Evolutionary conservation across 2,329 filamentous ascomycete genomes (phyloP).

Genomic region (Balansia obtecta): DNA sequence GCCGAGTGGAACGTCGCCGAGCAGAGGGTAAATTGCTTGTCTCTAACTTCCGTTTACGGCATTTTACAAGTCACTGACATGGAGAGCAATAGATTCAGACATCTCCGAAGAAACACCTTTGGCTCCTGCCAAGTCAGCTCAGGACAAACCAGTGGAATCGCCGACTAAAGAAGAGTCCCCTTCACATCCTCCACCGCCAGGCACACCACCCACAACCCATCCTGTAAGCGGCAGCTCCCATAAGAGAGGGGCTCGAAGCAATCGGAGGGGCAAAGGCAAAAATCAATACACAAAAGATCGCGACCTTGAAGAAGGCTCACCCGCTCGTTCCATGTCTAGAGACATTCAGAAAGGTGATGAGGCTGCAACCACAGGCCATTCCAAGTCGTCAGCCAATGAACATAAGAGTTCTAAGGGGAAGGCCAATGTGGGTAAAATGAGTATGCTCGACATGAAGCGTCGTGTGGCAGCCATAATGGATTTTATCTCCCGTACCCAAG

Average conservation of each 20-base stretch:
- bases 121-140: slow-evolving; percentile 23
- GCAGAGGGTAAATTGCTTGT: slow-evolving; percentile 54
- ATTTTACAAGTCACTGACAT: background rate
- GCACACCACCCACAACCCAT: slow-evolving; percentile 32
- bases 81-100: slow-evolving; percentile 47
- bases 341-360: slow-evolving; percentile 29
- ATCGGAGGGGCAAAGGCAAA: slow-evolving; percentile 57
- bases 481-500: slow-evolving; percentile 79
- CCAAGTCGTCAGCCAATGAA: slow-evolving; percentile 27
- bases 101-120: slow-evolving; percentile 53
- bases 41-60: background rate
- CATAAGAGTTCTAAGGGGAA: slow-evolving; percentile 43
- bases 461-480: slow-evolving; percentile 75
- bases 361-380: slow-evolving; percentile 18
- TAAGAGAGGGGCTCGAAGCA: slow-evolving; percentile 48
- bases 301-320: slow-evolving; percentile 46
- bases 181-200: slow-evolving; percentile 19
- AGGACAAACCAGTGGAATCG: slow-evolving; percentile 19
- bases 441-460: slow-evolving; percentile 79
- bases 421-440: slow-evolving; percentile 50
- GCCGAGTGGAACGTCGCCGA: slow-evolving; percentile 66
- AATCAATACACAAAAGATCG: slow-evolving; percentile 77
- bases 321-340: slow-evolving; percentile 42
- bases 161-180: slow-evolving; percentile 18
- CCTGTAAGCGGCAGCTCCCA: slow-evolving; percentile 33